These are phyloP conservation scores for Escovopsis sp. DNA, from an alignment of 2,329 filamentous ascomycete genomes.

Conservation along the genomic window DNA sequence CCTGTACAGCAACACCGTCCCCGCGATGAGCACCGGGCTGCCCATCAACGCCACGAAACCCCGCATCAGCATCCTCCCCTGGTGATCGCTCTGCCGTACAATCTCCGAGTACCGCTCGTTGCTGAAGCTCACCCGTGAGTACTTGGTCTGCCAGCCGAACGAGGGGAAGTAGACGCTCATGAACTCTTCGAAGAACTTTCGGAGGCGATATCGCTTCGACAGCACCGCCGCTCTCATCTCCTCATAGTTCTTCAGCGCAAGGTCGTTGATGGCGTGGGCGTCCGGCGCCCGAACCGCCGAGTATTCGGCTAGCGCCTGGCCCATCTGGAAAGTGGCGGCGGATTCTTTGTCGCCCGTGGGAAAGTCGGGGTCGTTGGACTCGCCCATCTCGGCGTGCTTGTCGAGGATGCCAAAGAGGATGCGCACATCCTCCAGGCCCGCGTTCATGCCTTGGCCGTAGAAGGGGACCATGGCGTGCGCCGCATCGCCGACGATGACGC, in stretches of 20 bases:
- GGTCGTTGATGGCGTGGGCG: slow-evolving; percentile 78
- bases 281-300: slow-evolving; percentile 59
- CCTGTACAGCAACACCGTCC: slow-evolving; percentile 13
- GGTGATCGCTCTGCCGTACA: slow-evolving; percentile 49
- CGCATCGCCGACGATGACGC: slow-evolving; percentile 80
- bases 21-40: slow-evolving; percentile 16
- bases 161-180: slow-evolving; percentile 61
- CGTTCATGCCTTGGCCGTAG: slow-evolving; percentile 96
- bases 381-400: slow-evolving; percentile 35
- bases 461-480: slow-evolving; percentile 98
- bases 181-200: slow-evolving; percentile 77
- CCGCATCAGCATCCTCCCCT: slow-evolving; percentile 45
- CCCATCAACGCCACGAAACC: slow-evolving; percentile 23
- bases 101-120: slow-evolving; percentile 86
- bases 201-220: slow-evolving; percentile 58
- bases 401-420: slow-evolving; percentile 76
- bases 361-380: slow-evolving; percentile 25
- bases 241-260: slow-evolving; percentile 79
- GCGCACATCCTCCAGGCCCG: slow-evolving; percentile 84
- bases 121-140: slow-evolving; percentile 81
- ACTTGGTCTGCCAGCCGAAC: slow-evolving; percentile 83
- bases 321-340: slow-evolving; percentile 35
- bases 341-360: slow-evolving; percentile 22
- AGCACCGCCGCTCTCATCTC: slow-evolving; percentile 87
- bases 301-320: slow-evolving; percentile 59